Evolutionary conservation across 352 stramenopile species (phyloP).

Genomic region (Pythium volutum): DNA sequence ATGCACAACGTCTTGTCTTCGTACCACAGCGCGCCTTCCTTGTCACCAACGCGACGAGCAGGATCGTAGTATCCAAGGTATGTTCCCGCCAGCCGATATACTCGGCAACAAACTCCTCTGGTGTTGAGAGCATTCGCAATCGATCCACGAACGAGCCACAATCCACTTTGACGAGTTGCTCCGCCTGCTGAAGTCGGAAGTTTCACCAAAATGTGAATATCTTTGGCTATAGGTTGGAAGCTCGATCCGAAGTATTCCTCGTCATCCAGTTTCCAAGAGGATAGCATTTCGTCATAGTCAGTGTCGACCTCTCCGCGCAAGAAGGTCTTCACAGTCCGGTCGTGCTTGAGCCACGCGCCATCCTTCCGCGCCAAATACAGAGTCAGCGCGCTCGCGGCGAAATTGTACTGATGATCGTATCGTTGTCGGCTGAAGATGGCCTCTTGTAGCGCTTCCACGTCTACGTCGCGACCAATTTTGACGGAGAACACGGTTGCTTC

Average conservation of each 20-base stretch:
- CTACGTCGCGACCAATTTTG: too few relatives aligned
- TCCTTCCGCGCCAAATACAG: too few relatives aligned
- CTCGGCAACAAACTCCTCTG: constrained; percentile 8
- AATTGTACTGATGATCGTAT: too few relatives aligned
- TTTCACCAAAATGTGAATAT: constrained; percentile 15
- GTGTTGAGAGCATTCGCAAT: constrained; percentile 16
- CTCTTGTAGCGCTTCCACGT: too few relatives aligned
- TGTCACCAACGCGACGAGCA: constrained; percentile 13
- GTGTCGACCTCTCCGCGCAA: too few relatives aligned
- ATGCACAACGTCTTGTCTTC: constrained; percentile 14
- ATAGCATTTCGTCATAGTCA: too few relatives aligned
- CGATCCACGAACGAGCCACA: constrained; percentile 22
- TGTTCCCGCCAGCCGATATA: constrained; percentile 16
- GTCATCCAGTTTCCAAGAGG: neutral
- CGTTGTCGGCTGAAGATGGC: too few relatives aligned
- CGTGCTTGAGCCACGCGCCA: too few relatives aligned
- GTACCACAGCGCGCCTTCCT: constrained; percentile 16
- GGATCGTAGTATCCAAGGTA: constrained; percentile 25
- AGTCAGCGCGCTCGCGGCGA: too few relatives aligned
- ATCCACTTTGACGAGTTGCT: constrained; percentile 4
- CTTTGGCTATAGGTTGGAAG: neutral
- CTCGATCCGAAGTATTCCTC: neutral
- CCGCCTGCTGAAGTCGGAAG: neutral
- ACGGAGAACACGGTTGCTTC: too few relatives aligned
- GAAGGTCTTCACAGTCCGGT: too few relatives aligned